These are phyloP conservation scores for Crithidia brevicula DNA, from an alignment of 208 protist species.

Conservation along the genomic window DNA sequence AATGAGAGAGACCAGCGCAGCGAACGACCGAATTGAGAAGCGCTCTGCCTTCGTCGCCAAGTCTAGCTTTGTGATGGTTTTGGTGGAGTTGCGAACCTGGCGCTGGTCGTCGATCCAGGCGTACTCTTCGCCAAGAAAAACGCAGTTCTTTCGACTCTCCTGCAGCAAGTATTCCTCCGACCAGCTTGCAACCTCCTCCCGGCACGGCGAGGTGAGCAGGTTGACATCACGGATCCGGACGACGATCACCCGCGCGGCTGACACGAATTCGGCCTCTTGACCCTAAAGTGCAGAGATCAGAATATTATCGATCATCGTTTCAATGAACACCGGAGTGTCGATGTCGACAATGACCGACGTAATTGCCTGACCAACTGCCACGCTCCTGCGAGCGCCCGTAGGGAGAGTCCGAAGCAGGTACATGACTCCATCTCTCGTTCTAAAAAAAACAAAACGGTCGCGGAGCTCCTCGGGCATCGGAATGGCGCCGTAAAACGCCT, in stretches of 20 bases:
- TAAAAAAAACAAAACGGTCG: constrained; percentile 33
- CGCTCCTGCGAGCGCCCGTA: constrained; percentile 37
- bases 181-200: constrained; percentile 1
- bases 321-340: neutral
- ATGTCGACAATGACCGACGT: constrained; percentile 6
- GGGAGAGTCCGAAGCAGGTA: constrained; percentile 29
- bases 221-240: constrained; percentile 24
- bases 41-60: neutral
- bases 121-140: constrained; percentile 41
- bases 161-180: constrained; percentile 4
- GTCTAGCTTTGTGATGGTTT: constrained; percentile 26
- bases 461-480: constrained; percentile 22
- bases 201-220: constrained; percentile 27
- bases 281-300: constrained; percentile 33
- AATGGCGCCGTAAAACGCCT: constrained; percentile 45
- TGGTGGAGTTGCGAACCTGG: constrained; percentile 31
- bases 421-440: neutral
- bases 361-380: constrained; percentile 27
- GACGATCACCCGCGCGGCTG: constrained; percentile 18
- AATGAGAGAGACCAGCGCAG: constrained; percentile 3
- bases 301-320: constrained; percentile 40
- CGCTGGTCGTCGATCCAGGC: constrained; percentile 21
- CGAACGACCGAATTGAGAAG: constrained; percentile 14
- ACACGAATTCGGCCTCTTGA: constrained; percentile 27
- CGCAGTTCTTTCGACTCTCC: constrained; percentile 8